Evolutionary conservation across 2,329 filamentous ascomycete genomes (phyloP), one percentile per base, ranked within the genome.

Genomic region (Claviceps monticola): DNA sequence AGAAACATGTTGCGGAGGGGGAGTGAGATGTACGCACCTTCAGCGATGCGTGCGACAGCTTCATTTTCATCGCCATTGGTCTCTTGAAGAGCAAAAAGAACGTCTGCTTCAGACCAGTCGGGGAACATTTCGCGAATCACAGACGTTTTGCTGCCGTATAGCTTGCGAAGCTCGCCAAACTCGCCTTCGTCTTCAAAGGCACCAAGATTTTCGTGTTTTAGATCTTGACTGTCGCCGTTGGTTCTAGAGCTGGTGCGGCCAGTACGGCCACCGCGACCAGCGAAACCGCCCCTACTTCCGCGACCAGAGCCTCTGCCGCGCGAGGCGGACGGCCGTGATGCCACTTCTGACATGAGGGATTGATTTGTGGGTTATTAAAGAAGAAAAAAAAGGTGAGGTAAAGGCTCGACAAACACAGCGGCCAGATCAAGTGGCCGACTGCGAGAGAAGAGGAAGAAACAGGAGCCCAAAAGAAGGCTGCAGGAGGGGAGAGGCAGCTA

Each of bases 81-180:
- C 74, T 98, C 93, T 69, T 95, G 82, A 54, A 98, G 77, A 56
- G 90, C 90, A 67, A 93, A 93, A 57, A 97, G 82, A 57, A 97
- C 81, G 68, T 97, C 91, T 68, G 90, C 88, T 64, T 95, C 88
- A 61, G 89, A 91, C 93, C 91, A 97, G 69, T 89, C 85, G 54
- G 88, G 82, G 74, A 95, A 96, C 73, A 97, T 83, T 68, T 95
- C 90, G 73, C 88, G 89, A 67, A 98, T 82, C 62, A 84, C 82
- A 56, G 76, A 75, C 61, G 95, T 79, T 72, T 91, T 87, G 63
- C 74, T 74, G 63, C 85, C 79, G 66, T 95, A 93, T 68, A 87
- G 83, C 75, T 88, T 89, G 79, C 94, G 94, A 66, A 97, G 82
- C 71, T 94, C 82, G 65, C 85, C 87, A 59, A 97, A 79, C 70